Evolutionary conservation across 2,329 filamentous ascomycete genomes (phyloP).

Genomic region (Colletotrichum musicola): DNA sequence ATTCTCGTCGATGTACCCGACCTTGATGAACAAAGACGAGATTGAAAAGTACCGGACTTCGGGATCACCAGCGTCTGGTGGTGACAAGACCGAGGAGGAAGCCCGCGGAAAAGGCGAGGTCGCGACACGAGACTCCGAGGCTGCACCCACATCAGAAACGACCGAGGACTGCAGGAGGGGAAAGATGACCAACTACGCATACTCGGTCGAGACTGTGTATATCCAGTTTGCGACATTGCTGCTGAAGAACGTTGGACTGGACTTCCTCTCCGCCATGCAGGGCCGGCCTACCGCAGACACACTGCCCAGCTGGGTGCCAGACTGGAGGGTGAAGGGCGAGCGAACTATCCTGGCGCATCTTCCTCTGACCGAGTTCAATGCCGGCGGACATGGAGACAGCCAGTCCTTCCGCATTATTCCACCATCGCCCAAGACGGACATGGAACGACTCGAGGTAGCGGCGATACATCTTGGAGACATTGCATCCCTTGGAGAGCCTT

Average conservation of each 20-base stretch:
- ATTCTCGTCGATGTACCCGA: slow-evolving; percentile 14
- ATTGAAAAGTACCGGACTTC: neutral
- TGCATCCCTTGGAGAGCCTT: neutral
- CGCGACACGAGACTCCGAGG: neutral
- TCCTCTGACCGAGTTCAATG: slow-evolving; percentile 9
- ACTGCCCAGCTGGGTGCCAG: slow-evolving; percentile 17
- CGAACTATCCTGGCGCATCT: slow-evolving; percentile 12
- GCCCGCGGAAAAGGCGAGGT: neutral
- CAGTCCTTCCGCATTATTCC: neutral
- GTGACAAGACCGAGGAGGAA: no score
- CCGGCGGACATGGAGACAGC: neutral
- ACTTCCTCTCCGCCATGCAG: slow-evolving; percentile 17
- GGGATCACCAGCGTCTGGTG: neutral
- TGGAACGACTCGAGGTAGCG: neutral
- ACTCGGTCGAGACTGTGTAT: neutral
- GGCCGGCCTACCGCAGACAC: neutral
- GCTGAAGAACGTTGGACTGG: neutral
- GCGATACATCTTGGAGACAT: neutral
- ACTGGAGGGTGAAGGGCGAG: neutral
- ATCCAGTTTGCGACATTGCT: slow-evolving; percentile 6
- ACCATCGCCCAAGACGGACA: neutral
- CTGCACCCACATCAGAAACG: neutral
- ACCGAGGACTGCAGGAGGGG: neutral
- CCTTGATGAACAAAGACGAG: slow-evolving; percentile 6
- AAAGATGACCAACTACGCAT: neutral